phyloP scores from a whole-genome alignment of 495 filamentous ascomycete genomes.

The Xylaria sp. region DNA sequence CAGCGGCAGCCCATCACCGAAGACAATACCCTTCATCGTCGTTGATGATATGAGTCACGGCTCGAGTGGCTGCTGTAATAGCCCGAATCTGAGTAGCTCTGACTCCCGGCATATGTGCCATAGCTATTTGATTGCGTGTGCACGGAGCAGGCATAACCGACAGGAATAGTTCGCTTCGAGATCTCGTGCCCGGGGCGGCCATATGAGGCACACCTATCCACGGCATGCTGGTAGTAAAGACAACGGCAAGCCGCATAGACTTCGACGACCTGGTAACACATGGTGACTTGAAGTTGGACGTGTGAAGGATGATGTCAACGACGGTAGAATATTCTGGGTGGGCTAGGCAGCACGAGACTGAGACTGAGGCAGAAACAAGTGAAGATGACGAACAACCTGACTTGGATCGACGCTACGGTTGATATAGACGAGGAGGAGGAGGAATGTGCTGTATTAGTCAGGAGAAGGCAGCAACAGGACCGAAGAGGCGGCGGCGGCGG shows the following conservation, averaged over 20 bases:
- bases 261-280: conserved; percentile 78
- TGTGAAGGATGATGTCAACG: conserved; percentile 30
- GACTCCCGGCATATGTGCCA: conserved; percentile 33
- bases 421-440: conserved; percentile 24
- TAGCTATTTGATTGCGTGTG: conserved; percentile 58
- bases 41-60: conserved; percentile 48
- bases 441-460: conserved; percentile 21
- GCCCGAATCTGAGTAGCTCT: conserved; percentile 59
- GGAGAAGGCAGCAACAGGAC: conserved; percentile 28
- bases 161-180: conserved; percentile 76
- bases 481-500: conserved; percentile 18
- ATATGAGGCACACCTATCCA: conserved; percentile 75
- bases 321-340: conserved; percentile 28
- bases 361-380: background rate
- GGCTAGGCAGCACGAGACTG: conserved; percentile 28
- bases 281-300: conserved; percentile 45
- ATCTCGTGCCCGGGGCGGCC: conserved; percentile 74
- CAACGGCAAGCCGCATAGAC: conserved; percentile 82
- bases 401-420: conserved; percentile 26
- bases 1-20: conserved; percentile 56
- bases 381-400: conserved; percentile 9
- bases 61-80: conserved; percentile 57
- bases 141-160: conserved; percentile 75
- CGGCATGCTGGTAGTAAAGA: conserved; percentile 78
- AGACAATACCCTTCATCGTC: conserved; percentile 62